Base-by-base conservation (phyloP, 2,329 filamentous ascomycete species). In the Stachybotrys elegans region DNA sequence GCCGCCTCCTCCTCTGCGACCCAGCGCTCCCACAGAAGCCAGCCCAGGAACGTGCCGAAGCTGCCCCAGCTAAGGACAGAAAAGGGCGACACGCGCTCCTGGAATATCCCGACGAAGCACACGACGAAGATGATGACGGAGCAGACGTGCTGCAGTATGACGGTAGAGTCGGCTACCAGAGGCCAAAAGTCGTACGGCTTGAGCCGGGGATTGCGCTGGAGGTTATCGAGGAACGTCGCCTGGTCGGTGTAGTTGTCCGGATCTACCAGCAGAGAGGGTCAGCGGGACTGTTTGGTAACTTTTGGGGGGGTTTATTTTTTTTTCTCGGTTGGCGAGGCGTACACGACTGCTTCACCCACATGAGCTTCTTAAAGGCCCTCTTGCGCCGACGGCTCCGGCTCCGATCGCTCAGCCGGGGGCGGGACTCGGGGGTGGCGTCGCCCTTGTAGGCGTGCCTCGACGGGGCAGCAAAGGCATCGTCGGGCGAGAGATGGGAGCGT, bases 231-330 rank as follows among this genome's bases (percentile, higher is more conserved):
- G 57, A 98, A 98, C 2, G 93, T 97, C 48, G 88, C 88, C 61
- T 93, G 90, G 62, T 98, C 93, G 32, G 93, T 97, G 63, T 97
- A 97, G 65, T 98, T 98, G 65, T 98, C 93, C n/a, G 93, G 91
- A 61, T 94, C 88, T 91, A 42, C 12, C 6, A 23, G 54, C 25
- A 34, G 40, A 42, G 46, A 34, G 22, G 36, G 42, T 50, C 32
- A 50, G 44, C 38, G 19, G 7, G 19, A 29, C 25, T 9, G 25
- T 9, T 9, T 9, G 9, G 29, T 16, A 32, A 16, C 29, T 13
- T 16, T n/a, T 32, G 14, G 29, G 12, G 12, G 29, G 6, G 5
- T 5, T 32, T 42, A 32, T 19, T 16, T 14, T 16, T 19, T n/a
- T 42, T 38, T 8, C 16, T 13, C 14, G 39, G 13, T 23, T 12